These are phyloP conservation scores for Microdochium trichocladiopsis DNA, from an alignment of 2,329 filamentous ascomycete genomes.

Conservation along the genomic window DNA sequence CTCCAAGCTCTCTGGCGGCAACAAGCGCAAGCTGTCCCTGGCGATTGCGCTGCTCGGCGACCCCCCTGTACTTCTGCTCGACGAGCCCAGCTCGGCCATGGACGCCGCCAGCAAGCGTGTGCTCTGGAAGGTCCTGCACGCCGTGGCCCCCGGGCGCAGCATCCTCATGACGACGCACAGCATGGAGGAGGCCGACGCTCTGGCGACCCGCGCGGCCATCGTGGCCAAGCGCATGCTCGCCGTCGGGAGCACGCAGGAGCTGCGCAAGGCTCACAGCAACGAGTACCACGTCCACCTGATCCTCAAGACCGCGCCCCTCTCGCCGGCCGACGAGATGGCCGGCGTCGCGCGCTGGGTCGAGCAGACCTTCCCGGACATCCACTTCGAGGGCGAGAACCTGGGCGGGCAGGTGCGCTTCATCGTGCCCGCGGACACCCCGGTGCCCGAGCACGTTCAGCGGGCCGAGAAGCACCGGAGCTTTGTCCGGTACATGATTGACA, in stretches of 20 bases:
- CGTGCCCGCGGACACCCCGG: slow-evolving; percentile 34
- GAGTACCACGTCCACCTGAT: slow-evolving; percentile 19
- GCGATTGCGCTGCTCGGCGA: slow-evolving; percentile 73
- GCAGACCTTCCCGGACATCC: slow-evolving; percentile 41
- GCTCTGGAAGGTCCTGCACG: slow-evolving; percentile 67
- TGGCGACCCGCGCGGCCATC: slow-evolving; percentile 64
- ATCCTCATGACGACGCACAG: slow-evolving; percentile 70
- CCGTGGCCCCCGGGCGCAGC: slow-evolving; percentile 58
- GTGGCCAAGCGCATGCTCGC: slow-evolving; percentile 13
- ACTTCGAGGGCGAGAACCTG: slow-evolving; percentile 49
- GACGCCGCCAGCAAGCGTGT: slow-evolving; percentile 63
- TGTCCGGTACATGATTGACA: slow-evolving; percentile 23
- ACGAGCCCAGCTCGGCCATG: slow-evolving; percentile 74
- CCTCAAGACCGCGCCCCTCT: slow-evolving; percentile 12
- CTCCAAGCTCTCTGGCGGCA: slow-evolving; percentile 64
- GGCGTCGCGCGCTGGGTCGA: slow-evolving; percentile 37
- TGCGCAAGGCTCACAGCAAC: slow-evolving; percentile 15
- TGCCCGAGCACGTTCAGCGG: slow-evolving; percentile 6
- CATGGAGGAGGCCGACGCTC: slow-evolving; percentile 75
- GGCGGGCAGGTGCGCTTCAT: slow-evolving; percentile 61
- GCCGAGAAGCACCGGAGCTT: slow-evolving; percentile 8
- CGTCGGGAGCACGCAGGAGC: slow-evolving; percentile 14
- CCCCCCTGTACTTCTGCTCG: slow-evolving; percentile 64
- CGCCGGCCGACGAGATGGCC: slow-evolving; percentile 10
- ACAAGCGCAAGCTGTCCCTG: slow-evolving; percentile 68